These are phyloP conservation scores for Xylaria intraflava DNA, from an alignment of 495 filamentous ascomycete species.

Conservation along the genomic window DNA sequence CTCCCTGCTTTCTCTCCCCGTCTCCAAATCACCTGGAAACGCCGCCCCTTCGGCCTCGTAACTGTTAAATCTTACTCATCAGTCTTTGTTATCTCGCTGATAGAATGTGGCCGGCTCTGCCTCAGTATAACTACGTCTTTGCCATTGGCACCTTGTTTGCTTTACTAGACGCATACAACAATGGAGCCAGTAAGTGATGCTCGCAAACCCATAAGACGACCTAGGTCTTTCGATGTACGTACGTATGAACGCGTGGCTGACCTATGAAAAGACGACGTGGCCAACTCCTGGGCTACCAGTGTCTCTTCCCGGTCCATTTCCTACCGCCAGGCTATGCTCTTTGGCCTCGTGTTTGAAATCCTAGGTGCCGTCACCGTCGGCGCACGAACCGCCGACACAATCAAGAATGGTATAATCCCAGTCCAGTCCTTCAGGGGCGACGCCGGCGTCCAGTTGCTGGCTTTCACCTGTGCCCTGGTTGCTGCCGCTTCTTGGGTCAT, in stretches of 20 bases:
- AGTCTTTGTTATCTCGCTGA: background rate
- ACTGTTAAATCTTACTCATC: background rate
- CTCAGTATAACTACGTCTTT: constrained; percentile 55
- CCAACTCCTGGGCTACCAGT: constrained; percentile 64
- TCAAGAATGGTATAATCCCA: constrained; percentile 54
- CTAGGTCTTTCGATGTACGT: background rate
- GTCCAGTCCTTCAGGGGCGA: constrained; percentile 41
- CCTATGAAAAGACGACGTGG: constrained; percentile 52
- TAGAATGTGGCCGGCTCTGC: constrained; percentile 33
- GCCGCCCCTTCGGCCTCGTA: background rate
- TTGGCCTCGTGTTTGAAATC: constrained; percentile 57
- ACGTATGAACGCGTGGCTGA: background rate
- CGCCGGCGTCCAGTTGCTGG: constrained; percentile 55
- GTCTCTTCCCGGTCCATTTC: constrained; percentile 62
- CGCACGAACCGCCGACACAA: constrained; percentile 53
- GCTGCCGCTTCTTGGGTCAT: constrained; percentile 45
- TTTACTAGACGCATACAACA: constrained; percentile 60
- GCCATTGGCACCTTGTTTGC: constrained; percentile 62
- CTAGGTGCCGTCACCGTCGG: constrained; percentile 54
- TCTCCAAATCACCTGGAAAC: background rate
- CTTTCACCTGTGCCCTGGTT: constrained; percentile 51
- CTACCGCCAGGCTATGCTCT: constrained; percentile 55
- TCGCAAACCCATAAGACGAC: background rate
- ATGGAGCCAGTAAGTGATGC: constrained; percentile 51
- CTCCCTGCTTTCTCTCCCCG: too few species aligned